Conservation (phyloP, 495 filamentous ascomycete species). For the Neurospora sp. region DNA sequence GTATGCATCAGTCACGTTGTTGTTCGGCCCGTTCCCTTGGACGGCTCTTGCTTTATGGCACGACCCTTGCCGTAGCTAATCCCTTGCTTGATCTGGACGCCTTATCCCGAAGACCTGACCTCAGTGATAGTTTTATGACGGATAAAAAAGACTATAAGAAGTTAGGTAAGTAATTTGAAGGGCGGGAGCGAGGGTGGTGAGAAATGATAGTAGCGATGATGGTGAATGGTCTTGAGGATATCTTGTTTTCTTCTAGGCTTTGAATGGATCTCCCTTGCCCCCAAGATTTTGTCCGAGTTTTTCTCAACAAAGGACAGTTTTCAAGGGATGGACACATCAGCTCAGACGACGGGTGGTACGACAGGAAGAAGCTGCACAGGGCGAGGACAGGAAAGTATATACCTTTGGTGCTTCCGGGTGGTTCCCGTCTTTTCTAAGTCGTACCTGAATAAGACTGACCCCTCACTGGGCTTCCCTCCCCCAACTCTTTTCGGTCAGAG, state of each 20-base stretch:
- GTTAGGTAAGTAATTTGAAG: not conserved
- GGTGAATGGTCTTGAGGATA: not conserved
- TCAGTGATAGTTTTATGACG: not conserved
- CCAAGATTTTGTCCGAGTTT: not conserved
- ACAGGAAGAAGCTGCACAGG: not conserved
- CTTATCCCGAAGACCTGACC: not conserved
- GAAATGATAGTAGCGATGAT: not conserved
- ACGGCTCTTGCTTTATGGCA: not conserved
- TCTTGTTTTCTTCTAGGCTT: not conserved
- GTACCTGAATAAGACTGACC: not conserved
- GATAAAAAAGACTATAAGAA: not conserved
- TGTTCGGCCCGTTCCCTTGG: not conserved
- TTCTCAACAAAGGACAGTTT: not conserved
- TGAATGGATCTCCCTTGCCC: not conserved
- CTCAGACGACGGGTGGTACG: not conserved
- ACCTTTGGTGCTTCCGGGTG: not conserved
- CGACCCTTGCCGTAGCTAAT: not conserved
- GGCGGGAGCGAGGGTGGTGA: not conserved
- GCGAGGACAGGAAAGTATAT: not conserved
- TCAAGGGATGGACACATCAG: not conserved
- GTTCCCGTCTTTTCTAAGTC: not conserved
- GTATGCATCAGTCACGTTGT: not conserved
- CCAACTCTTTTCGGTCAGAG: not conserved
- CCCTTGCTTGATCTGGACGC: not conserved
- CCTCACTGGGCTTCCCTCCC: not conserved